Evolutionary conservation across 2,329 filamentous ascomycete species (phyloP), one percentile per base, ranked within the genome.

Genomic region (Myriosclerotinia duriaeana): DNA sequence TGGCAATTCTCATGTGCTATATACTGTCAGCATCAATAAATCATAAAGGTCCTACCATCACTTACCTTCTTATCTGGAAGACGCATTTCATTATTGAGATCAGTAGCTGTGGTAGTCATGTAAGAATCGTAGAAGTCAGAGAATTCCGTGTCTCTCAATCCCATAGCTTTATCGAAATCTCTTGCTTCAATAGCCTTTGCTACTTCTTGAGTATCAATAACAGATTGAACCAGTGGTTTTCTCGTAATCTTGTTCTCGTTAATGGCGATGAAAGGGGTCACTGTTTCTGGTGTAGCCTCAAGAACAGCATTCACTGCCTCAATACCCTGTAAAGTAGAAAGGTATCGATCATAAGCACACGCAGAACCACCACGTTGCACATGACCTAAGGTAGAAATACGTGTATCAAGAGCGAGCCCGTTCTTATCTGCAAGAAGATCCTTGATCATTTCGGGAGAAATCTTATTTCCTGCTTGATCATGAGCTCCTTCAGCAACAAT

Each of bases 221-320:
- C 95, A 1, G 95, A 93, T 76, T 96, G 86, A 82, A 98, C 90
- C 36, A 99, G 82, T 26, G 93, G 90, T 73, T 93, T 93, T 65
- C 93, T 87, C 71, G 93, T 88, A 76, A 99, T 98, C 81, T 99
- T 96, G 85, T 98, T 98, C 82, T 99, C 95, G 70, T 89, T 93
- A 72, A 99, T 93, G 72, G 93, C 93, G 76, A 99, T 98, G 76
- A 99, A 93, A 67, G 93, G 94, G 59, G 93, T 97, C 65, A 92
- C 91, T 0, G 91, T 94, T 53, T 95, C 90, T 12, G 95, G 93
- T 0, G 88, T 96, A 60, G 92, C 91, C 71, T 96, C 92, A 38
- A 97, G 84, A 22, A 97, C 92, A 30, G 94, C 93, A 74, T 91
- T 92, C 75, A 98, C 93, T 34, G 93, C 94, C 78, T 97, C 93